Percentiles rank a stretch among this genome's conserved stretches.
Conservation (phyloP, 2,329 filamentous ascomycete species). For the Leptographium radiaticola region DNA sequence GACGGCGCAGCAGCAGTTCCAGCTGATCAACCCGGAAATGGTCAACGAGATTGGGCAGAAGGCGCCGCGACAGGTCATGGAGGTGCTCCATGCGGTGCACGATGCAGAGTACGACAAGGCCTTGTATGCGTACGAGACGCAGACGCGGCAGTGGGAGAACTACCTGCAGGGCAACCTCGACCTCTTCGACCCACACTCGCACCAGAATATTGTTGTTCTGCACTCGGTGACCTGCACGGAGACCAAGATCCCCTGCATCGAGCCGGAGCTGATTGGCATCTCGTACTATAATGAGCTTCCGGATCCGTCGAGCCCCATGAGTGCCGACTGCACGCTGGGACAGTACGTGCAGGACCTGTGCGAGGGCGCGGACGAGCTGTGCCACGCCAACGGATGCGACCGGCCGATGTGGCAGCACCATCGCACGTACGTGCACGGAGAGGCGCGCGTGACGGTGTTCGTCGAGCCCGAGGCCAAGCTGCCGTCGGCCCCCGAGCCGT, state of each 20-base stretch:
- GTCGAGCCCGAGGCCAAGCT: constrained; percentile 49
- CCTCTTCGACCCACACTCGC: constrained; percentile 86
- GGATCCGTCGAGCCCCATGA: constrained; percentile 44
- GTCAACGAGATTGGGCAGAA: constrained; percentile 71
- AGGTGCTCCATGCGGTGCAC: constrained; percentile 87
- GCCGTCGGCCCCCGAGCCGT: constrained; percentile 50
- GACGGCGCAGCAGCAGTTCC: constrained; percentile 57
- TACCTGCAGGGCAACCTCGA: constrained; percentile 81
- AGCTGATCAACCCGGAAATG: constrained; percentile 91
- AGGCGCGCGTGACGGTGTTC: constrained; percentile 84
- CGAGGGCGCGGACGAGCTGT: constrained; percentile 60
- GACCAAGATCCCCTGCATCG: constrained; percentile 85
- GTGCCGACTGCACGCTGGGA: constrained; percentile 84
- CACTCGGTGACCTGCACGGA: constrained; percentile 90
- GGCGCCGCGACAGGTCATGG: constrained; percentile 76
- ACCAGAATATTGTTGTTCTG: constrained; percentile 90
- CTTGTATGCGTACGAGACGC: constrained; percentile 82
- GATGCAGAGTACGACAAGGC: constrained; percentile 96
- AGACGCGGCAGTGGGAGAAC: constrained; percentile 91
- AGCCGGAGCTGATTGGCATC: constrained; percentile 79
- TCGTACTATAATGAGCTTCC: constrained; percentile 90
- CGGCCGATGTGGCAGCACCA: constrained; percentile 86
- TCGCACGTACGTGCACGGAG: constrained; percentile 91
- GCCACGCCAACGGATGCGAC: constrained; percentile 73
- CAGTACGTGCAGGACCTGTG: constrained; percentile 92